Evolutionary conservation across 2,329 filamentous ascomycete genomes (phyloP), one percentile per base, ranked within the genome.

Genomic region (Sporothrix protearum): DNA sequence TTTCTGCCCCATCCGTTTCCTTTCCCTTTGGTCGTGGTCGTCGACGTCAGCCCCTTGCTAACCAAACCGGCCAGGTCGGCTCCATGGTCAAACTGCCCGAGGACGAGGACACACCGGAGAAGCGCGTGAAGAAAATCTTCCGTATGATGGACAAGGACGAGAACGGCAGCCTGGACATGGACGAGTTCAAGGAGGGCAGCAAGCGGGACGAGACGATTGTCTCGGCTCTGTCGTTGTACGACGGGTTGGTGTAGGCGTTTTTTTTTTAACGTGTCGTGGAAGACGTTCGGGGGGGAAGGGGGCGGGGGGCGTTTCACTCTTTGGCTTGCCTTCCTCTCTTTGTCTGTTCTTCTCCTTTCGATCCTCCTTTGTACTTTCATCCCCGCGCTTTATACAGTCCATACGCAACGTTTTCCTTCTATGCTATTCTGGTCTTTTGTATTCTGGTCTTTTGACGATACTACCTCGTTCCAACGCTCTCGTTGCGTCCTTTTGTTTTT

Each of bases 131-230:
- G 82, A 99, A 99, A 86, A 98, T 99, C 81, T 99, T 99, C 86
- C 88, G 91, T 78, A 98, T 98, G 96, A 99, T 99, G 96, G 96
- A 99, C 86, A 99, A 99, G 87, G 96, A 99, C 81, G 95, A 98
- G 84, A 98, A 98, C 80, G 96, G 95, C 77, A 96, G 92, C 79
- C 84, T 99, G 77, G 95, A 98, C 80, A 95, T 97, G 87, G 91
- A 94, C 73, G 96, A 99, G 81, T 99, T 99, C 86, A 98, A 98
- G 84, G 96, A 99, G 83, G 96, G 96, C 76, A 97, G 94, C 85
- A 97, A 98, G 86, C 92, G 94, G 73, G 96, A 99, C 82, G 95
- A 98, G 85, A 99, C 96, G 10, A 99, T 99, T 79, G 96, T 99
- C 72, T 98, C 95, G 70, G 96, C 96, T 45, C 85, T 99, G 78